phyloP scores from a whole-genome alignment of 2,329 filamentous ascomycete species.

The Reticulascus tulasneorum region DNA sequence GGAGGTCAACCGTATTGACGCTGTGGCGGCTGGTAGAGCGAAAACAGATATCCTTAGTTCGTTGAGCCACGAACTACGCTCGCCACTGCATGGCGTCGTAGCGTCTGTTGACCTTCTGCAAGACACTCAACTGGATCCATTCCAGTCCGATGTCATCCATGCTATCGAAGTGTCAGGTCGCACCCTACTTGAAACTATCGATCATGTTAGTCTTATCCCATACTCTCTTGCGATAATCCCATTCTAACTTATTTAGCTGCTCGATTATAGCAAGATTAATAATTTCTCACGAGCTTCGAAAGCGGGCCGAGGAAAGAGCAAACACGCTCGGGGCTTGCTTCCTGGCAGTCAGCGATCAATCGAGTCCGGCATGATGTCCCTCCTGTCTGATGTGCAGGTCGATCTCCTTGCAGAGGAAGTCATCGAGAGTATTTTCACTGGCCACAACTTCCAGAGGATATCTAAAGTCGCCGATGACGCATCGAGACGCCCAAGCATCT shows the following conservation, averaged over 20 bases:
- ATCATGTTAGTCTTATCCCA: slow-evolving; percentile 28
- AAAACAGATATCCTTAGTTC: slow-evolving; percentile 54
- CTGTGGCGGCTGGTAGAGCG: slow-evolving; percentile 30
- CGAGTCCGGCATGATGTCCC: slow-evolving; percentile 14
- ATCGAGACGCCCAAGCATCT: background rate
- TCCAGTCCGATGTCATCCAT: slow-evolving; percentile 39
- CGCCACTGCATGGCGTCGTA: slow-evolving; percentile 53
- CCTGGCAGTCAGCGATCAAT: no score
- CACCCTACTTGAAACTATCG: slow-evolving; percentile 45
- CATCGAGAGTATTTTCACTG: slow-evolving; percentile 28
- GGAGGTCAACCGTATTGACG: slow-evolving; percentile 44
- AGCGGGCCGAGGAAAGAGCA: slow-evolving; percentile 8
- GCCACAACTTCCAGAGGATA: slow-evolving; percentile 26
- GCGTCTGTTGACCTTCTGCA: slow-evolving; percentile 47
- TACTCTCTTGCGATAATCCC: background rate
- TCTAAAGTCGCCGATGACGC: background rate
- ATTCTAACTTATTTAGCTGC: slow-evolving; percentile 24
- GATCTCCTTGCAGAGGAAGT: slow-evolving; percentile 29
- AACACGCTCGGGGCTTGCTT: no score
- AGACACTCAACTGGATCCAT: slow-evolving; percentile 35
- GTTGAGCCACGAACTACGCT: slow-evolving; percentile 54
- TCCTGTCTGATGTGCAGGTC: slow-evolving; percentile 23
- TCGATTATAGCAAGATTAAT: slow-evolving; percentile 38
- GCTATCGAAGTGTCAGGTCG: slow-evolving; percentile 45
- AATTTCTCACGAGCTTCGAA: slow-evolving; percentile 20